A percentile compares a stretch with the other conserved stretches of the same genome.
phyloP scores from a whole-genome alignment of 2,329 filamentous ascomycete genomes.

The Apiospora kogelbergensis region DNA sequence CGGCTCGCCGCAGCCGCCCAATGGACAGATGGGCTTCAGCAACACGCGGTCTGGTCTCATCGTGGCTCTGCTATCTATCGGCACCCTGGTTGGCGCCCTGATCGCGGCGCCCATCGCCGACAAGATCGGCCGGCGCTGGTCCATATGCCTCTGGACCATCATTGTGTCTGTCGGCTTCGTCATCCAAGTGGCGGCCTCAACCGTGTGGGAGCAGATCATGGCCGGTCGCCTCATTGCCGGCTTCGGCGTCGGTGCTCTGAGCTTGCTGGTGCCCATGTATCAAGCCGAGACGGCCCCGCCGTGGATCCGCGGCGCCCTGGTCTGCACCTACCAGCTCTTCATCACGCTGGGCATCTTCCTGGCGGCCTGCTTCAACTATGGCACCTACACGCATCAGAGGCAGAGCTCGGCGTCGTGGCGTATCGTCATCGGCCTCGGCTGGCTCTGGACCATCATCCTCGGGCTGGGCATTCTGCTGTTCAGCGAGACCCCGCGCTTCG shows the following conservation, averaged over 20 bases:
- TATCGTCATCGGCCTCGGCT: slow-evolving; percentile 56
- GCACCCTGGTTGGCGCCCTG: slow-evolving; percentile 61
- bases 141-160: slow-evolving; percentile 61
- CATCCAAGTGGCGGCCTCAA: slow-evolving; percentile 59
- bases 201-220: slow-evolving; percentile 64
- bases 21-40: slow-evolving; percentile 45
- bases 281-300: slow-evolving; percentile 69
- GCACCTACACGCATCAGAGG: slow-evolving; percentile 49
- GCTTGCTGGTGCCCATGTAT: slow-evolving; percentile 69
- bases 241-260: slow-evolving; percentile 65
- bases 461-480: slow-evolving; percentile 50
- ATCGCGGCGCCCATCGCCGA: slow-evolving; percentile 64
- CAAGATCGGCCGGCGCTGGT: slow-evolving; percentile 59
- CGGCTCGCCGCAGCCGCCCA: slow-evolving; percentile 34
- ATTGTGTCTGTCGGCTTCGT: slow-evolving; percentile 65
- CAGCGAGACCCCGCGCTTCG: slow-evolving; percentile 52
- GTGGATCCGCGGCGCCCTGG: slow-evolving; percentile 64
- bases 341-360: slow-evolving; percentile 69
- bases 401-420: slow-evolving; percentile 57
- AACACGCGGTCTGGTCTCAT: slow-evolving; percentile 58
- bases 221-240: slow-evolving; percentile 65
- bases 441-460: slow-evolving; percentile 49
- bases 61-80: slow-evolving; percentile 58
- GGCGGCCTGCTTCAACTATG: slow-evolving; percentile 61
- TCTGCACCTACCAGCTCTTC: slow-evolving; percentile 69